Percentiles rank a stretch among this genome's conserved stretches.
These are phyloP conservation scores for Colletotrichum echinochloae DNA, from an alignment of 2,329 filamentous ascomycete genomes.

Conservation along the genomic window DNA sequence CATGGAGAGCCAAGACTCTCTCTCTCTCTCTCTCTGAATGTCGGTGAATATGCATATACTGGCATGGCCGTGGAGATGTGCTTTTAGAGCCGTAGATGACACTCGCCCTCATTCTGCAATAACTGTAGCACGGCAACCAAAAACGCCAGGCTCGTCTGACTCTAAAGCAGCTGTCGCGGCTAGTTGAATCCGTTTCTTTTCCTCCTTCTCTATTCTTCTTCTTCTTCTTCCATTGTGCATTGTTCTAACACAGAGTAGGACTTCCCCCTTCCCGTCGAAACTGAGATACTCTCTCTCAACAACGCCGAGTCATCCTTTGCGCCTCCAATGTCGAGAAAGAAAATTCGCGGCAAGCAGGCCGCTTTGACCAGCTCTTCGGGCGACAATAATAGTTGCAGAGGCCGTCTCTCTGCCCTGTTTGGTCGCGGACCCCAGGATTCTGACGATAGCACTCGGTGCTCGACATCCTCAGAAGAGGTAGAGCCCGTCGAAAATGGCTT, in stretches of 20 bases:
- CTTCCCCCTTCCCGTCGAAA: neutral
- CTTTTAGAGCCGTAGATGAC: neutral
- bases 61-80: slow-evolving; percentile 2
- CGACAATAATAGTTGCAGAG: neutral
- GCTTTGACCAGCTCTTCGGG: neutral
- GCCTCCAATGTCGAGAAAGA: slow-evolving; percentile 18
- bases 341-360: neutral
- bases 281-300: neutral
- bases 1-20: neutral
- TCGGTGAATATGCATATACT: neutral
- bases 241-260: slow-evolving; percentile 2
- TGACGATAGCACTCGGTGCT: neutral
- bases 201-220: neutral
- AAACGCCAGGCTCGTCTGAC: neutral
- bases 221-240: neutral
- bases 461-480: neutral
- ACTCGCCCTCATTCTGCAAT: neutral
- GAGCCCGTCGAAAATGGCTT: neutral
- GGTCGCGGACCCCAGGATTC: neutral
- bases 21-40: neutral
- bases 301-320: neutral
- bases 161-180: neutral
- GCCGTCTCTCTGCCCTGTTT: slow-evolving; percentile 26
- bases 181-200: neutral
- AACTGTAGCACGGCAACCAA: neutral